Base-by-base conservation (phyloP, 441 rosid genomes). In the Euphorbia schlechtendalii region DNA sequence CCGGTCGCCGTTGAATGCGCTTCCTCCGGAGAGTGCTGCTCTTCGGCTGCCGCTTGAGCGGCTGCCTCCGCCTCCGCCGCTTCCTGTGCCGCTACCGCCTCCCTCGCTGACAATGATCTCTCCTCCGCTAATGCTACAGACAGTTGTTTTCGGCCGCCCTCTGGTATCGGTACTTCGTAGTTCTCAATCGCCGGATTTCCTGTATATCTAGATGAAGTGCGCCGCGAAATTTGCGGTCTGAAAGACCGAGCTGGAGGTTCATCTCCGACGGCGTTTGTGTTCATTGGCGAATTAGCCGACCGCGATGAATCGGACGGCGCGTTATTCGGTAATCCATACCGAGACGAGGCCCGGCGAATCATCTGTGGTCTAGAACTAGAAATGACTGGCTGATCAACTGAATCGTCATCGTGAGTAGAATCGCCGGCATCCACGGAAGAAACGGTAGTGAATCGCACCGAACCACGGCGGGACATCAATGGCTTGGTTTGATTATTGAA, bases 71-170 rank as follows among this genome's bases (percentile, higher is more conserved):
- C 63, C 5, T 49, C 73, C 22, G 46, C 59, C 25, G 70, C 69
- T 17, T 49, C 43, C 4, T 53, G 84, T 0, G 84, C 93, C 65
- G 87, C 88, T 4, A 78, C 84, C 0, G 92, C 93, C 67, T 92
- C 94, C 74, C 98, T 82, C 9, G 92, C 93, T 0, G 96, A 85
- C 78, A 85, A 30, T 20, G 59, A 69, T 53, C 96, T 79, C 40
- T 34, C 40, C 3, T 34, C 40, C 40, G 40, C 40, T 27, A 92
- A 74, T 34, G 63, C 85, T 1, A 70, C 81, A 0, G 73, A 71
- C 54, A 82, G 75, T 6, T 65, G 72, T 25, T n/a, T n/a, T n/a
- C 76, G 83, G 43, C 73, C 3, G 4, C 68, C 77, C 17, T 67
- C 78, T 51, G 78, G 83, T 11, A 71, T 66, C 11, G 71, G 59